Percentiles rank a stretch among this genome's conserved stretches.
These are phyloP conservation scores for Colletotrichum endophyticum DNA, from an alignment of 2,329 filamentous ascomycete genomes.

Conservation along the genomic window DNA sequence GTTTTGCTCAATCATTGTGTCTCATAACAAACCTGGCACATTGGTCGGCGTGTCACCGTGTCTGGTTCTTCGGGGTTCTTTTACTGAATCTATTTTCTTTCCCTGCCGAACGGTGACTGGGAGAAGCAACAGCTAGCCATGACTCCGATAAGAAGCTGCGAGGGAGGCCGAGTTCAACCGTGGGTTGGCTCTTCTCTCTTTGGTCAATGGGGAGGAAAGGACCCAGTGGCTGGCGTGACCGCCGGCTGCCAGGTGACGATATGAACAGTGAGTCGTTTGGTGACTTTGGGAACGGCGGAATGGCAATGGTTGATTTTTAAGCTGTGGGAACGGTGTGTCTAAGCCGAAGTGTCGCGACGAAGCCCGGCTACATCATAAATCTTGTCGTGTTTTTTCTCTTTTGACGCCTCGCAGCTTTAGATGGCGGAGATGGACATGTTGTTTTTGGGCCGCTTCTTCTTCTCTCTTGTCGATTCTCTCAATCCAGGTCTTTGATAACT, in stretches of 20 bases:
- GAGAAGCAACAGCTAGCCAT: constrained; percentile 13
- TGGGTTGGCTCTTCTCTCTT: not conserved
- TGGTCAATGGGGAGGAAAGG: not conserved
- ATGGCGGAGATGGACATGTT: constrained; percentile 37
- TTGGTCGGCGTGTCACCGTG: constrained; percentile 21
- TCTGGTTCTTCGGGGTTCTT: constrained; percentile 19
- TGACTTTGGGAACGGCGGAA: constrained; percentile 19
- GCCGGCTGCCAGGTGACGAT: constrained; percentile 32
- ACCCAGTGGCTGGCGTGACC: constrained; percentile 4
- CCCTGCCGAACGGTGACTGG: constrained; percentile 7
- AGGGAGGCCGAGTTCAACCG: not conserved
- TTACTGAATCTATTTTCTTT: constrained; percentile 10
- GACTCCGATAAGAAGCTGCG: constrained; percentile 9
- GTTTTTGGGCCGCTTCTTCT: constrained; percentile 17
- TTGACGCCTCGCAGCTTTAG: constrained; percentile 38
- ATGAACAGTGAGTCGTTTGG: constrained; percentile 25
- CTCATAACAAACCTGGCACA: constrained; percentile 26
- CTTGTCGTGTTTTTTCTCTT: constrained; percentile 45
- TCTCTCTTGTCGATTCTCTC: constrained; percentile 22
- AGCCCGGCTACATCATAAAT: constrained; percentile 50
- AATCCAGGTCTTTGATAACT: constrained; percentile 22
- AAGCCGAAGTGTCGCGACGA: constrained; percentile 42
- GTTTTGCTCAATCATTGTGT: constrained; percentile 40
- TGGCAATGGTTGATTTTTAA: constrained; percentile 28
- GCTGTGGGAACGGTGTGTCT: constrained; percentile 16